Evolutionary conservation across 1,284 basidiomycete species (phyloP), one percentile per base, ranked within the genome.

Genomic region (Heterobasidion annosum): DNA sequence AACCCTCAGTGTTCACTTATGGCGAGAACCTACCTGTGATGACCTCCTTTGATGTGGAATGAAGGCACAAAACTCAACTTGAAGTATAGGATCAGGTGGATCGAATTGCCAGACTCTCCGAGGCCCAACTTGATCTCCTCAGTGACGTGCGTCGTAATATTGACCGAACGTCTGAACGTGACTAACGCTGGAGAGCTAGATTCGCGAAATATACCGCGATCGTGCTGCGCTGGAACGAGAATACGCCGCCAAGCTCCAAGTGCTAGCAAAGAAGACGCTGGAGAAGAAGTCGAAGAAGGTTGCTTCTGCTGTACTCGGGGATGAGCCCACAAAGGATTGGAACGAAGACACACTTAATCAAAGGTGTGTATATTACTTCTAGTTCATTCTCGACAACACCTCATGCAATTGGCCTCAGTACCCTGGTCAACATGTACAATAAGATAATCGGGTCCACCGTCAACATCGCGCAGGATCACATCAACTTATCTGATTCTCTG

Each of bases 151-250:
- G 78, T 51, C 33, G n/a, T 34, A n/a, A 33, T 13, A 50, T 13
- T 50, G 15, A 35, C 48, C n/a, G 8, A 25, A 18, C 33, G 35
- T 19, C 33, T 25, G 25, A 4, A 25, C 48, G 51, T 55, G 40
- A 50, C 47, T 43, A 45, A 48, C 42, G 9, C n/a, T n/a, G 10
- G 44, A 13, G 25, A 18, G 15, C 34, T 62, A 90, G 87, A 76
- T 85, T 52, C 79, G 86, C 52, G 87, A 91, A 49, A 64, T 91
- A 49, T 83, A 88, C 63, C 73, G 74, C 52, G 85, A 85, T 53
- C 76, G 83, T 45, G 80, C 72, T 15, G 75, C 73, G 12, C 70
- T 91, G 12, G 89, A 92, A 66, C 79, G 82, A 52, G 88, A 92
- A 63, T 91, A 89, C 64, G 84, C 87, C 1, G 64, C 69, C 16